Base-by-base conservation (phyloP, 495 filamentous ascomycete genomes). In the Mycothermus thermophilus region DNA sequence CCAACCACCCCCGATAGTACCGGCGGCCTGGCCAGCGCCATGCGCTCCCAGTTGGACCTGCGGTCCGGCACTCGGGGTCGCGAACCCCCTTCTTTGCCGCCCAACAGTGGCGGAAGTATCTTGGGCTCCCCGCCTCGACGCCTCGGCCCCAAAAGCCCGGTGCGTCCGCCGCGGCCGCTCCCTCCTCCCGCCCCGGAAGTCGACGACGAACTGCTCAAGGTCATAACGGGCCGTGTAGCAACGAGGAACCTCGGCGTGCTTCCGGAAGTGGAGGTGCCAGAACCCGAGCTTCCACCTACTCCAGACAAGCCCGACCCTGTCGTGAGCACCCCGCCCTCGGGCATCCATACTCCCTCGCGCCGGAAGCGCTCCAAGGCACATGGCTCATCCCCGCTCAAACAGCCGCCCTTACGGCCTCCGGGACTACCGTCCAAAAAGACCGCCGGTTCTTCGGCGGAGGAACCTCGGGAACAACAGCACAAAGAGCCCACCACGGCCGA, bases 221-320 rank as follows among this genome's bases (percentile, higher is more conserved):
- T 38, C 35, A 71, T 55, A 38, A 43, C 34, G 22, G 49, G 52
- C 21, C 52, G 51, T 21, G 54, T 41, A 19, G 35, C 48, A 48
- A 56, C 40, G 14, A 48, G 46, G 16, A 55, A 62, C 6, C 49
- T 59, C 27, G 61, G 60, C 0, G 63, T 57, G 9, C 36, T 59
- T 16, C 59, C 63, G 8, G 42, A 54, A 5, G 28, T 48, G 4
- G 29, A 35, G 4, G 41, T 45, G 0, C 54, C 60, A 12, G 79
- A 85, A 43, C 79, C 77, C 7, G 76, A 80, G 23, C 60, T 85
- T 15, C 80, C 79, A 7, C 77, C 77, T 8, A 83, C 79, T 3
- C 78, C 78, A 13, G 74, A 72, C 20, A 67, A 77, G 37, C 69
- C 54, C 10, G 67, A 73, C 43, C 66, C 68, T 4, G 52, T 64